Evolutionary conservation across 2,329 filamentous ascomycete genomes (phyloP), one percentile per base, ranked within the genome.

Genomic region (Talaromyces verruculosus): DNA sequence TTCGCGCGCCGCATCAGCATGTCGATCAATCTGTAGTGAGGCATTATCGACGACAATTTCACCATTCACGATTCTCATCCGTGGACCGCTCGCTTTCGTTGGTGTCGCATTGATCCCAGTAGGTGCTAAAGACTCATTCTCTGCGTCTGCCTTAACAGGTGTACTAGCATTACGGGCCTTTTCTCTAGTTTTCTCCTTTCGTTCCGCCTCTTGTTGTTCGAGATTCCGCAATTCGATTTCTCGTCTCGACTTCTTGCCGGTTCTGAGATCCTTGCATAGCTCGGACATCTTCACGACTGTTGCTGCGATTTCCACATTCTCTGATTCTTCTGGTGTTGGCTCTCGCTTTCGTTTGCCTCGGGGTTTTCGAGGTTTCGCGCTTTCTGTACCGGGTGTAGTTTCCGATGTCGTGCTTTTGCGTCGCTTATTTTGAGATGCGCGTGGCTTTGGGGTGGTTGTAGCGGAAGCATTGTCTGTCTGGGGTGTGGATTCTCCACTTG

Each of bases 161-260:
- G 61, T 67, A 5, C 68, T 68, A 22, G 62, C 28, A 28, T 59
- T 62, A 10, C 59, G 60, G n/a, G 71, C 75, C 51, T 77, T 73
- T 63, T 79, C 76, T 51, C 75, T 75, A 57, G 76, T 76, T 64
- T 75, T 76, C 66, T 78, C 73, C 66, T 79, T 81, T 64, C 73
- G 73, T 66, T 79, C 81, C 37, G 84, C 80, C 65, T 87, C 85
- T 1, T 78, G 81, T 79, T 84, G 82, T 69, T 89, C 84, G 65
- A 88, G 82, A 64, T 81, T 80, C 8, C 83, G 83, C 76, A 89
- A 81, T 68, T 84, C 82, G 63, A 80, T 83, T 69, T 88, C 87
- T 5, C 83, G 81, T 66, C 83, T 81, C 0, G 87, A 89, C 45
- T 83, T 82, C 68, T 82, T 85, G 55, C 87, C 87, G 0, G 80